phyloP scores from a whole-genome alignment of 768 basidiomycete genomes.

The Mycena metata region DNA sequence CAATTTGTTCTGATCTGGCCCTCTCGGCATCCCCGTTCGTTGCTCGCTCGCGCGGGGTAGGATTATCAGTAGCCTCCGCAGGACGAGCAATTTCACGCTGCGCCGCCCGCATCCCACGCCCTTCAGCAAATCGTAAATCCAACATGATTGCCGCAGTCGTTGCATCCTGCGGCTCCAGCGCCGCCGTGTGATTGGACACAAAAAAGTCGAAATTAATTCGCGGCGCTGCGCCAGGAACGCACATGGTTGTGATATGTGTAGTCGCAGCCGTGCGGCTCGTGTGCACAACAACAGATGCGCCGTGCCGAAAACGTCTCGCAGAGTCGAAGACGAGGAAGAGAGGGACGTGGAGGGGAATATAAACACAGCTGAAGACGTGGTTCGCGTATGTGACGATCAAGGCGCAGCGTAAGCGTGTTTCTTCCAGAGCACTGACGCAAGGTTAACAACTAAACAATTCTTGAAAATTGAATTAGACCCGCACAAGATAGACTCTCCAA shows the following conservation, averaged over 20 bases:
- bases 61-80: too few species aligned
- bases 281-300: background rate
- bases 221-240: background rate
- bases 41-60: too few species aligned
- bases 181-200: background rate
- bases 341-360: constrained; percentile 1
- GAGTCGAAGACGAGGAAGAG: constrained; percentile 4
- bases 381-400: background rate
- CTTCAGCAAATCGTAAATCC: background rate
- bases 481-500: background rate
- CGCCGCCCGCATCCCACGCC: too few species aligned
- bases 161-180: background rate
- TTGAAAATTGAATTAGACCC: background rate
- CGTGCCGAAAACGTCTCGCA: background rate
- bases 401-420: background rate
- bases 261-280: background rate
- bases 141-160: background rate
- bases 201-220: background rate
- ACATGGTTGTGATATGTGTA: background rate
- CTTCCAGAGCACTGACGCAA: background rate
- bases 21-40: too few species aligned
- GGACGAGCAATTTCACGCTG: too few species aligned
- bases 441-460: too few species aligned
- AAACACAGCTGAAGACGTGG: background rate
- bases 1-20: too few species aligned